These are phyloP conservation scores for Azolla pinnata DNA, from an alignment of 75 land plant genomes.

Conservation along the genomic window DNA sequence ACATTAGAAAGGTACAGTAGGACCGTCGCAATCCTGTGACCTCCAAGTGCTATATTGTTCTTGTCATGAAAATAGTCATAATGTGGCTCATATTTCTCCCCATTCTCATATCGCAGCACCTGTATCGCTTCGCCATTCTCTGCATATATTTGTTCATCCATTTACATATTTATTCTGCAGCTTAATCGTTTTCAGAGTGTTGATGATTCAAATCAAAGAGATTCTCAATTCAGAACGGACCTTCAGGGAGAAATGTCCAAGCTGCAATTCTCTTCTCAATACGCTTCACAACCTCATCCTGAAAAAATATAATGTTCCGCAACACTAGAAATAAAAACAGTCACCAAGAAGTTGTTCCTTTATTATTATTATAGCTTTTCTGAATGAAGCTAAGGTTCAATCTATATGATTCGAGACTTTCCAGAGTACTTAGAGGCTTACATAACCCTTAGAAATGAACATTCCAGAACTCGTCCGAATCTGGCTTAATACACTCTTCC, in stretches of 20 bases:
- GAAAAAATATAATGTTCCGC: too few relatives aligned
- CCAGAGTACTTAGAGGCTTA: too few relatives aligned
- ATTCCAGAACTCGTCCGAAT: slow-evolving; percentile 72
- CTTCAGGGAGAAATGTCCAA: slow-evolving; percentile 29
- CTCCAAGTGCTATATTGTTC: slow-evolving; percentile 64
- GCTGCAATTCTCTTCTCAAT: slow-evolving; percentile 28
- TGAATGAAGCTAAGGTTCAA: too few relatives aligned
- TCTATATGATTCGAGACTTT: too few relatives aligned
- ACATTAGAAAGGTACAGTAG: slow-evolving; percentile 77
- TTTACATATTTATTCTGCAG: not conserved
- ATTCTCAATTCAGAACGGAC: too few relatives aligned
- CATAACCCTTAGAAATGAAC: slow-evolving; percentile 54
- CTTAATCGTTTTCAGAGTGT: not conserved
- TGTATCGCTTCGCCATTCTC: slow-evolving; percentile 78
- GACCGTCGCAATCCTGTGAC: slow-evolving; percentile 69
- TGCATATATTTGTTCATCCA: slow-evolving; percentile 17
- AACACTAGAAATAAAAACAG: too few relatives aligned
- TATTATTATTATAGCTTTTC: too few relatives aligned
- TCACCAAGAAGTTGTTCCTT: too few relatives aligned
- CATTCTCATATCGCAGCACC: slow-evolving; percentile 58
- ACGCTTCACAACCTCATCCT: slow-evolving; percentile 23
- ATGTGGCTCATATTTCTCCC: slow-evolving; percentile 76
- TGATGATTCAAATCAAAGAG: not conserved
- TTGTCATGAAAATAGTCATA: slow-evolving; percentile 72
- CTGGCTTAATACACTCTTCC: slow-evolving; percentile 54